These are phyloP conservation scores for Pisolithus orientalis DNA, from an alignment of 768 basidiomycete genomes.

Conservation along the genomic window DNA sequence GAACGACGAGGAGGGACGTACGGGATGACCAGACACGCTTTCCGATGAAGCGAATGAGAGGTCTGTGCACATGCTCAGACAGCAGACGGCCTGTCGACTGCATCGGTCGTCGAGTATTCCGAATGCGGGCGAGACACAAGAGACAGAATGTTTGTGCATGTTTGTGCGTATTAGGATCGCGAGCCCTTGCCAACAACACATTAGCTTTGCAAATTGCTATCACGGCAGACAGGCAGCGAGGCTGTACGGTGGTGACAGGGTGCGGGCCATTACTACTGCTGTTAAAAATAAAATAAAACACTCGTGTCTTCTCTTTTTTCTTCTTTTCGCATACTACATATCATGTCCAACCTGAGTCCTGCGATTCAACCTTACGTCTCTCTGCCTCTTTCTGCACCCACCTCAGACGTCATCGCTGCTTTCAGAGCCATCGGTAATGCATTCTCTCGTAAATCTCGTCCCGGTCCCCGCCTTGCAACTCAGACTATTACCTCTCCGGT, in stretches of 20 bases:
- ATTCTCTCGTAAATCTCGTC: conserved; percentile 18
- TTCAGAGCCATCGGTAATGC: conserved; percentile 22
- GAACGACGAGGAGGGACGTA: conserved; percentile 18
- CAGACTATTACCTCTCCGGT: neutral
- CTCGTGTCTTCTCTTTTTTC: too few species aligned
- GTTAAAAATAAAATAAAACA: too few species aligned
- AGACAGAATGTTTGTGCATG: conserved; percentile 2
- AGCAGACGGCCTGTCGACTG: conserved; percentile 30
- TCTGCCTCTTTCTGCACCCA: conserved; percentile 1
- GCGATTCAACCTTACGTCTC: neutral
- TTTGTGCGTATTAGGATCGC: conserved; percentile 18
- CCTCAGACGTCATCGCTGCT: neutral
- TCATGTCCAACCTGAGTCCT: neutral
- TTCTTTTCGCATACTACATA: neutral
- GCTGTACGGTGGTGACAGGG: neutral
- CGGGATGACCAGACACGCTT: conserved; percentile 47
- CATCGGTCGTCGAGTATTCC: conserved; percentile 12
- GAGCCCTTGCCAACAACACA: conserved; percentile 13
- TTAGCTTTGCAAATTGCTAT: neutral
- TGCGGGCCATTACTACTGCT: neutral
- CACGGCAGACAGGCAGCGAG: conserved; percentile 3
- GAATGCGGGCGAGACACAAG: neutral
- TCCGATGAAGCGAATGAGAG: conserved; percentile 59
- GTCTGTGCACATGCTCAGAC: conserved; percentile 43
- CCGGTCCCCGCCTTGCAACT: too few species aligned